A percentile compares a stretch with the other conserved stretches of the same genome.
phyloP scores from a whole-genome alignment of 2,329 filamentous ascomycete species.

The Pleurostoma richardsiae region DNA sequence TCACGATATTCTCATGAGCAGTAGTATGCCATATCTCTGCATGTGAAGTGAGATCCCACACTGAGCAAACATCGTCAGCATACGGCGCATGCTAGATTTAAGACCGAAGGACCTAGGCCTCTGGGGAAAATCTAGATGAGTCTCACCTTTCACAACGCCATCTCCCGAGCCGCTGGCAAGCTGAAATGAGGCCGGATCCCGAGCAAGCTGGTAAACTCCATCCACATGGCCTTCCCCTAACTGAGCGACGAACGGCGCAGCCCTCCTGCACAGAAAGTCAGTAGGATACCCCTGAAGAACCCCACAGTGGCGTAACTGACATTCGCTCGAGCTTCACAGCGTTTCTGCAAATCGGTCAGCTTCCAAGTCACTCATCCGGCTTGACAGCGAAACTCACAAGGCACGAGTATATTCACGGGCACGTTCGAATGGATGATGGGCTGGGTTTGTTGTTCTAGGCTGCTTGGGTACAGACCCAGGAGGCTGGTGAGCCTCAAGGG shows the following conservation, averaged over 20 bases:
- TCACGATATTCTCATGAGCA: conserved; percentile 91
- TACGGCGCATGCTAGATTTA: not conserved
- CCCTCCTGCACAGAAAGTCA: conserved; percentile 29
- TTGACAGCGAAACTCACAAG: conserved; percentile 42
- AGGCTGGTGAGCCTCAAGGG: conserved; percentile 19
- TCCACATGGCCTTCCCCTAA: conserved; percentile 90
- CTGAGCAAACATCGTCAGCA: not conserved
- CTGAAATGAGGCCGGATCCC: conserved; percentile 69
- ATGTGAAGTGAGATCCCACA: conserved; percentile 53
- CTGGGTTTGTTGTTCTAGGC: conserved; percentile 52
- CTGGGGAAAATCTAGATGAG: conserved; percentile 60
- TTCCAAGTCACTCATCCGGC: too few relatives aligned
- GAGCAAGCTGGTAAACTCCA: conserved; percentile 76
- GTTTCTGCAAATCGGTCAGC: conserved; percentile 31
- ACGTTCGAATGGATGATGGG: conserved; percentile 84
- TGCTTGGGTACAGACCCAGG: conserved; percentile 21
- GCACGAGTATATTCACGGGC: conserved; percentile 74
- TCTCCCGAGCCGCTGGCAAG: conserved; percentile 85
- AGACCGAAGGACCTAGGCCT: conserved; percentile 34
- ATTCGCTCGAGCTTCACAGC: conserved; percentile 91
- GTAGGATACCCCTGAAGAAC: conserved; percentile 65
- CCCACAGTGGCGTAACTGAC: conserved; percentile 72
- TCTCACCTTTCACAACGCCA: conserved; percentile 72
- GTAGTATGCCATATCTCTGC: conserved; percentile 70
- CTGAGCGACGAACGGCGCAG: conserved; percentile 69